These are phyloP conservation scores for Citrus mangshanensis DNA, from an alignment of 345 rosid species.

Conservation along the genomic window DNA sequence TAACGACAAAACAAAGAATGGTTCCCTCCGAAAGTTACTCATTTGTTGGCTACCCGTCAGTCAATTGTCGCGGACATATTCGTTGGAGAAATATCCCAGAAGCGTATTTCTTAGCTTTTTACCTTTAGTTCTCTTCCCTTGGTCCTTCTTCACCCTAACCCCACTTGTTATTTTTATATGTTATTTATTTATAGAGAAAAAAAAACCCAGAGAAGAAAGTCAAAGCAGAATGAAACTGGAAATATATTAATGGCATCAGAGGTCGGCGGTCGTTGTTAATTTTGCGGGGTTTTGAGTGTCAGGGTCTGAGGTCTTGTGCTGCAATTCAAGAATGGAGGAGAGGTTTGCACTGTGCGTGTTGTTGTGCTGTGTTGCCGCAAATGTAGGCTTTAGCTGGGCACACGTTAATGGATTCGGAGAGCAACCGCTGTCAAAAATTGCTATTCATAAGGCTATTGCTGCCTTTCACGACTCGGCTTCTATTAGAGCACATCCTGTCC, in stretches of 20 bases:
- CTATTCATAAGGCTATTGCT: slow-evolving; percentile 40
- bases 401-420: slow-evolving; percentile 38
- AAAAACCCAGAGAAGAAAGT: background rate
- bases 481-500: slow-evolving; percentile 44
- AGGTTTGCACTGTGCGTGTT: background rate
- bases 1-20: no score
- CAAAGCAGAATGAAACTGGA: background rate
- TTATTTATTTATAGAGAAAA: no score
- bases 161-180: no score
- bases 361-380: slow-evolving; percentile 17
- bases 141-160: no score
- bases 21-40: no score
- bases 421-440: slow-evolving; percentile 68
- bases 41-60: no score
- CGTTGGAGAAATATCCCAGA: no score
- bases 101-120: no score
- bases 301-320: no score
- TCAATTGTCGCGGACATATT: no score
- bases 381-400: slow-evolving; percentile 18
- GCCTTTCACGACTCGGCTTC: slow-evolving; percentile 39
- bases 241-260: background rate
- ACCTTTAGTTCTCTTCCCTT: no score
- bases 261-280: background rate
- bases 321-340: background rate
- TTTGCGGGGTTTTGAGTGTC: background rate